A percentile compares a stretch with the other conserved stretches of the same genome.
These are phyloP conservation scores for Odontarrhena argentea DNA, from an alignment of 345 rosid genomes.

Conservation along the genomic window DNA sequence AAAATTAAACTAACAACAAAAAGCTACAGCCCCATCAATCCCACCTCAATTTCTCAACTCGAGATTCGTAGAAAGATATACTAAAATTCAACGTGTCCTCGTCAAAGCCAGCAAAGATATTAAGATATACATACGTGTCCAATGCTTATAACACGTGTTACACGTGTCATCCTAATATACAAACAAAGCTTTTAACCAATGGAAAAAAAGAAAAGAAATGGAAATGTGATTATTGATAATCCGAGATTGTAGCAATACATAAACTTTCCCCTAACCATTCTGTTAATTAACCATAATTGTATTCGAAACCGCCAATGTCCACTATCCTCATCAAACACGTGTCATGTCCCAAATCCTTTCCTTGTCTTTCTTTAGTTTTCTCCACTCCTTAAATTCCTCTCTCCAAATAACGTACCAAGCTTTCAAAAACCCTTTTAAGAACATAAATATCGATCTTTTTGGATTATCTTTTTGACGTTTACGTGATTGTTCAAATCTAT, in stretches of 20 bases:
- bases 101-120: constrained; percentile 38
- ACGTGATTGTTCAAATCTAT: constrained; percentile 5
- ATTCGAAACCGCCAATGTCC: constrained; percentile 32
- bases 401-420: constrained; percentile 12
- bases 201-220: constrained; percentile 14
- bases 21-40: no score
- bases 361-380: constrained; percentile 20
- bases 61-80: constrained; percentile 32
- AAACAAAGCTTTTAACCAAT: constrained; percentile 30
- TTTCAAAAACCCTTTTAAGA: not conserved
- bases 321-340: constrained; percentile 47
- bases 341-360: constrained; percentile 30
- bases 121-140: constrained; percentile 37
- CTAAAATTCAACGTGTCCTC: constrained; percentile 32
- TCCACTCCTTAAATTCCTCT: not conserved
- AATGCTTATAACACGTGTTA: constrained; percentile 3
- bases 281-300: constrained; percentile 46
- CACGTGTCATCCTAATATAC: constrained; percentile 22
- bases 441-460: constrained; percentile 14
- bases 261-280: constrained; percentile 36
- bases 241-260: constrained; percentile 38
- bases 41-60: not conserved
- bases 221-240: constrained; percentile 37
- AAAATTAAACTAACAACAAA: no score
- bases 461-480: not conserved